Evolutionary conservation across 768 basidiomycete species (phyloP).

Genomic region (Auricularia auricula-judae): DNA sequence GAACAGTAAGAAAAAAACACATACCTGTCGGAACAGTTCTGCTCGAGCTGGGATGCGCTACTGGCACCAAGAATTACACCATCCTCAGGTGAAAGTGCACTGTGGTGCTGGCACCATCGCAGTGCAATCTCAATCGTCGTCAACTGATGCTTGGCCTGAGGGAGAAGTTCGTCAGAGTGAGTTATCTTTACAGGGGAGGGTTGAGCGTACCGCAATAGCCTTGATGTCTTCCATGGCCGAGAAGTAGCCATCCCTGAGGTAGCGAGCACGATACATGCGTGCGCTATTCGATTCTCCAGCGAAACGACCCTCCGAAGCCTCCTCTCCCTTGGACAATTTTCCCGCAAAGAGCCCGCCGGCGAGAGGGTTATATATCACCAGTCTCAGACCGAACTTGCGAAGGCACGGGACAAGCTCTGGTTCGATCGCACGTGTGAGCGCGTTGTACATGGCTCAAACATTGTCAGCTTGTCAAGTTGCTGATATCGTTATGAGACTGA

Average conservation of each 20-base stretch:
- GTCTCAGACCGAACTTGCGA: conserved; percentile 44
- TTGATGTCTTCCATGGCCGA: conserved; percentile 32
- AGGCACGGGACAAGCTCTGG: conserved; percentile 44
- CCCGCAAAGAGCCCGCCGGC: conserved; percentile 51
- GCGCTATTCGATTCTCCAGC: conserved; percentile 26
- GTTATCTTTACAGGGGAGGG: not conserved
- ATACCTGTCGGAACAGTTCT: conserved; percentile 29
- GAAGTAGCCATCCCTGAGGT: conserved; percentile 32
- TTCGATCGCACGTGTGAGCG: conserved; percentile 37
- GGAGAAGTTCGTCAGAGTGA: not conserved
- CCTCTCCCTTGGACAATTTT: conserved; percentile 27
- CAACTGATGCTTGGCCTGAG: conserved; percentile 33
- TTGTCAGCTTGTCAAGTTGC: too few species aligned
- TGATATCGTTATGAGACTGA: too few species aligned
- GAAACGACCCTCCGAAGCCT: conserved; percentile 29
- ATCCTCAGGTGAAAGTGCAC: conserved; percentile 29
- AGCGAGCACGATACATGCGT: conserved; percentile 34
- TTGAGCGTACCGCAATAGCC: conserved; percentile 25
- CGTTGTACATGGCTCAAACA: conserved; percentile 33
- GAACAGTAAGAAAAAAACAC: not conserved
- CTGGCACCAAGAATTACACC: conserved; percentile 41
- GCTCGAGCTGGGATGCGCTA: conserved; percentile 31
- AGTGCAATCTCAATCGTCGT: conserved; percentile 44
- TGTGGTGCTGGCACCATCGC: conserved; percentile 55
- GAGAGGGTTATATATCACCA: conserved; percentile 48